Base-by-base conservation (phyloP, 2,329 filamentous ascomycete species). In the Diaporthe aspalathi region DNA sequence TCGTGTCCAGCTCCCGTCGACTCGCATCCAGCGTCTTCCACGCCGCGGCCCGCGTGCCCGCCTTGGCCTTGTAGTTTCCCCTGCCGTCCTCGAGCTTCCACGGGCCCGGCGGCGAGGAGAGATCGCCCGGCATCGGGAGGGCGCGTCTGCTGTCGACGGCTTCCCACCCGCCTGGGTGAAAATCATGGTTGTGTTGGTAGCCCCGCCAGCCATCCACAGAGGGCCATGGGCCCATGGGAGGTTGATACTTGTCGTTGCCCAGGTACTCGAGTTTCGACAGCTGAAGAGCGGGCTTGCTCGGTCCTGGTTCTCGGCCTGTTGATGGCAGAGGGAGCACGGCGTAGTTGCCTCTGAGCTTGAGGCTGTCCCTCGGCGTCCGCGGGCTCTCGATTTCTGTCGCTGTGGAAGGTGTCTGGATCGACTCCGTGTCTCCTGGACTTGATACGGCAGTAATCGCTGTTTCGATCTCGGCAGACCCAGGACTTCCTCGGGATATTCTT, bases 391-490 rank as follows among this genome's bases (percentile, higher is more conserved):
- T 52, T 24, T 72, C 70, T 5, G 70, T 72, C 9, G 70, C 70
- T 2, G 70, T 72, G n/a, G 70, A 72, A 14, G 70, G 70, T 5
- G 70, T 72, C 27, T 69, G 60, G 11, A 63, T 60, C n/a, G 40
- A 56, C 16, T 70, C 70, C 6, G 56, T 65, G n/a, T 65, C 67
- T n/a, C 56, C 70, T 5, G 67, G 57, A 52, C 70, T 72, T 17
- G 50, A 66, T 38, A 53, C 16, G 2, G 20, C 43, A 4, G 70
- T 72, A 16, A 70, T 67, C 9, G 70, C 70, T 14, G 70, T 72
- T 27, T 72, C 70, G 7, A 72, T 35, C 22, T 72, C 70, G 3
- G 45, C 45, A 5, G 60, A 50, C 24, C 27, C 43, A 8, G 57
- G 67, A n/a, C 67, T 70, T 5, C 29, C 43, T 3, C 57, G 57